Percentiles rank a stretch among this genome's conserved stretches.
These are phyloP conservation scores for Leucosporidium creatinivorum DNA, from an alignment of 768 basidiomycete genomes.

Conservation along the genomic window DNA sequence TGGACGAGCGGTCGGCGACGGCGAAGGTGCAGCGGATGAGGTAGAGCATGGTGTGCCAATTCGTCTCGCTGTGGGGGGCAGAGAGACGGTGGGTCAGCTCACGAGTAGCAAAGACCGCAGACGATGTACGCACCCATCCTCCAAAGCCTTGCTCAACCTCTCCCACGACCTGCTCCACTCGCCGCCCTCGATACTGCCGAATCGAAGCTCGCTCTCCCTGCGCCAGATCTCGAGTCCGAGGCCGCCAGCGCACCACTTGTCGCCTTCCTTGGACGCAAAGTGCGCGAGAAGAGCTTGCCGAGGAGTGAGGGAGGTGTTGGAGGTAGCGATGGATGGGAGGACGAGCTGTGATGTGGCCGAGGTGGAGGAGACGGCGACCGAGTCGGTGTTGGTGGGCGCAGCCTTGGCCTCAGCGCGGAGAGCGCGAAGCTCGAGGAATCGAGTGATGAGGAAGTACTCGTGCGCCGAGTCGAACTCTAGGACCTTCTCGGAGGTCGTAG, in stretches of 20 bases:
- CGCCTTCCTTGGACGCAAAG: slow-evolving; percentile 12
- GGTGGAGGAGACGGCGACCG: background rate
- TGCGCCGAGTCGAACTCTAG: slow-evolving; percentile 16
- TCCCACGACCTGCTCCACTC: slow-evolving; percentile 14
- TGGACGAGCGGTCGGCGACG: slow-evolving; percentile 8
- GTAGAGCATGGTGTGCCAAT: slow-evolving; percentile 37
- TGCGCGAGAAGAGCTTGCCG: slow-evolving; percentile 11
- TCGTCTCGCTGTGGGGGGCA: slow-evolving; percentile 27
- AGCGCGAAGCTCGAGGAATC: slow-evolving; percentile 27
- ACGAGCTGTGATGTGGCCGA: background rate
- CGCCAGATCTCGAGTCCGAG: slow-evolving; percentile 34
- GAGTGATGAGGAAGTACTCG: slow-evolving; percentile 26
- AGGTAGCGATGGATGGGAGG: slow-evolving; percentile 10
- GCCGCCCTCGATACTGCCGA: background rate
- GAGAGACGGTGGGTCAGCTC: background rate
- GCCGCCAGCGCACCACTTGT: slow-evolving; percentile 21
- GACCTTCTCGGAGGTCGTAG: background rate
- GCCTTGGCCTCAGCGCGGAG: slow-evolving; percentile 2
- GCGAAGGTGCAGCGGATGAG: slow-evolving; percentile 26
- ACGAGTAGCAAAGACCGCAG: no score
- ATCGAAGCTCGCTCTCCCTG: slow-evolving; percentile 21
- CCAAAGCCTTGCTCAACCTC: slow-evolving; percentile 7
- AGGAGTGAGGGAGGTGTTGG: background rate
- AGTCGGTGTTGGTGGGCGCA: background rate
- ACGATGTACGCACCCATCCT: slow-evolving; percentile 16